phyloP scores from a whole-genome alignment of 2,329 filamentous ascomycete genomes.

The Aspergillus pseudotamarii region DNA sequence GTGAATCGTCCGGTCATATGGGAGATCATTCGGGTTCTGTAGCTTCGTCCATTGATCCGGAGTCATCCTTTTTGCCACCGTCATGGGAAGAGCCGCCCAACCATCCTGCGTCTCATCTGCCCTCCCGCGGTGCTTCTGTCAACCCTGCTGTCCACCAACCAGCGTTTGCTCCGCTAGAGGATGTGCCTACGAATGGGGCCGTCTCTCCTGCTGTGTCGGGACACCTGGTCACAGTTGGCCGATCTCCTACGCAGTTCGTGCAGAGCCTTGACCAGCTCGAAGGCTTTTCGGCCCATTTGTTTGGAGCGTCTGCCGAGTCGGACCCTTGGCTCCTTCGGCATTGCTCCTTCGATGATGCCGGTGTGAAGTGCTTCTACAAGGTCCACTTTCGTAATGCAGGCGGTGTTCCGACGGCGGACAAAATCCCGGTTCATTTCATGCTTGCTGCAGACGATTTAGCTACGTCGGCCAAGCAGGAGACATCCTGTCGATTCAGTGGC shows the following conservation, averaged over 20 bases:
- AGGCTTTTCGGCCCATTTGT: conserved; percentile 23
- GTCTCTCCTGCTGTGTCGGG: conserved; percentile 21
- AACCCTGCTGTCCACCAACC: not conserved
- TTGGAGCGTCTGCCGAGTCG: conserved; percentile 34
- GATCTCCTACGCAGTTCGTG: conserved; percentile 28
- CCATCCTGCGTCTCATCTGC: not conserved
- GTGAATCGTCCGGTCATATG: conserved; percentile 14
- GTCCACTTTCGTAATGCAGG: conserved; percentile 43
- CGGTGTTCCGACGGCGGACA: conserved; percentile 36
- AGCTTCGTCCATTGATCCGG: conserved; percentile 6
- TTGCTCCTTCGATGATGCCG: conserved; percentile 41
- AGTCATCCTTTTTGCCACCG: conserved; percentile 10
- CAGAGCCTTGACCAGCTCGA: conserved; percentile 35
- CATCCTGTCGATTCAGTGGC: conserved; percentile 11
- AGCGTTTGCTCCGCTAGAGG: conserved; percentile 11
- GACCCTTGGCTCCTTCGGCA: conserved; percentile 41
- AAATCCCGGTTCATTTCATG: conserved; percentile 39
- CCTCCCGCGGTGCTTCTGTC: conserved; percentile 7
- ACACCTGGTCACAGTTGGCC: conserved; percentile 21
- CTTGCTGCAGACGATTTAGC: conserved; percentile 28
- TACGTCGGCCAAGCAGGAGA: conserved; percentile 23
- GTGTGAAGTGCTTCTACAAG: conserved; percentile 38
- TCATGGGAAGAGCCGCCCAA: conserved; percentile 5
- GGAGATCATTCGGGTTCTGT: conserved; percentile 14
- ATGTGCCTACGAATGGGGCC: conserved; percentile 14